Base-by-base conservation (phyloP, 2,329 filamentous ascomycete species). In the Aquanectria penicillioides region DNA sequence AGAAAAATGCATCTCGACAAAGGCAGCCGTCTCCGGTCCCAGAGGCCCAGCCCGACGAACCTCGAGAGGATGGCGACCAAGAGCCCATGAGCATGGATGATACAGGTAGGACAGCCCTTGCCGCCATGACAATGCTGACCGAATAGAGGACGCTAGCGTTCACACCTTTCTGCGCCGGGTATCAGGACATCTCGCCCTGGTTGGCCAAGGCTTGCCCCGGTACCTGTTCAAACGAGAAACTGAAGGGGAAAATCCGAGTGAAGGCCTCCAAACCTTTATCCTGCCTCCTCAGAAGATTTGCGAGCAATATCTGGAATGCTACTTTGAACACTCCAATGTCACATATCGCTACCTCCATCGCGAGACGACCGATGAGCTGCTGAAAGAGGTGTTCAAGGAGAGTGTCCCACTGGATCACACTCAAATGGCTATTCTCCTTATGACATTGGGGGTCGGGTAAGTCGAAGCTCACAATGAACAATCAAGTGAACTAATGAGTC, bases 111-210 rank as follows among this genome's bases (percentile, higher is more conserved):
- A 17, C 8, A 12, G n/a, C n/a, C n/a, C n/a, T n/a, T n/a, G n/a
- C n/a, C n/a, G n/a, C n/a, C n/a, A n/a, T n/a, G n/a, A n/a, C n/a
- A n/a, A n/a, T n/a, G n/a, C n/a, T n/a, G n/a, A n/a, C n/a, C n/a
- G n/a, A n/a, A 9, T 9, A 51, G 48, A 25, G 18, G 34, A 51
- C 22, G 36, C 48, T 17, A 51, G 48, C 3, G 48, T 51, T 8
- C 48, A 51, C 10, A 36, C 48, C 3, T 51, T 51, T 31, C 15
- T 51, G 9, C 36, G 36, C 6, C 48, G 36, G 22, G 48, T 51
- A 8, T 41, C 48, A 8, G 33, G 36, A 9, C 48, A 41, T 20
- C 36, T 51, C 5, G 26, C 48, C 9, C 48, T 22, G n/a, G 29
- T 51, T 18, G 48, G 48, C 5, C 48, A 28, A 17, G 48, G 34